phyloP scores from a whole-genome alignment of 192 early-diverging fungal genomes.

The Podila epigama region DNA sequence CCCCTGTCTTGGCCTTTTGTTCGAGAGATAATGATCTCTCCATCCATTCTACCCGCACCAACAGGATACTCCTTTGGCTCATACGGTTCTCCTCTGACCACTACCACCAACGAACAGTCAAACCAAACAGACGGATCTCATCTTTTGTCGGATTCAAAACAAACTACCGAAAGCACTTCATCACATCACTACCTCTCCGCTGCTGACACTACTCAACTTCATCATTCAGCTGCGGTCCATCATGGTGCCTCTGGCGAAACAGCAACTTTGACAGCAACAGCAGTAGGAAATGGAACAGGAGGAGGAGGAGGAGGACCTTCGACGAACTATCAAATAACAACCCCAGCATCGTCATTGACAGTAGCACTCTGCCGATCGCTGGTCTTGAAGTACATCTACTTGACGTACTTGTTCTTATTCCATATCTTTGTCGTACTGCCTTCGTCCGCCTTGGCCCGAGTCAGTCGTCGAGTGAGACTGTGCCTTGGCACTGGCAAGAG shows the following conservation, averaged over 20 bases:
- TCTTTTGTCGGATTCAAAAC: neutral
- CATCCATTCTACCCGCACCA: slow-evolving; percentile 36
- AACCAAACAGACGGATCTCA: neutral
- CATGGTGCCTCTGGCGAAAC: neutral
- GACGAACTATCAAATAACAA: slow-evolving; percentile 15
- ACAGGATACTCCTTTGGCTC: slow-evolving; percentile 46
- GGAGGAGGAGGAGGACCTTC: slow-evolving; percentile 4
- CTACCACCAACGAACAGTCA: neutral
- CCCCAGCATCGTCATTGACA: slow-evolving; percentile 19
- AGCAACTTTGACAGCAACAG: neutral
- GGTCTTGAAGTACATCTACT: slow-evolving; percentile 39
- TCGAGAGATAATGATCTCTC: slow-evolving; percentile 37
- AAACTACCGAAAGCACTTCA: neutral
- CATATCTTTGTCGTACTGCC: slow-evolving; percentile 22
- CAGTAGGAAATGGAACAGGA: neutral
- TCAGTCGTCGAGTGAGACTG: slow-evolving; percentile 4
- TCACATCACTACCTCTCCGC: neutral
- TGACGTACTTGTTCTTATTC: slow-evolving; percentile 31
- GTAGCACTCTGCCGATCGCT: slow-evolving; percentile 42
- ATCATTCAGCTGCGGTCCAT: neutral
- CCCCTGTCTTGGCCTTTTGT: neutral
- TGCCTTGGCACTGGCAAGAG: neutral
- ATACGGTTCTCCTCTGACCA: slow-evolving; percentile 9
- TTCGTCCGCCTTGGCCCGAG: slow-evolving; percentile 9
- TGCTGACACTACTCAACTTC: neutral